phyloP scores from a whole-genome alignment of 371 early-diverging fungal species.

The Mucor saturninus region DNA sequence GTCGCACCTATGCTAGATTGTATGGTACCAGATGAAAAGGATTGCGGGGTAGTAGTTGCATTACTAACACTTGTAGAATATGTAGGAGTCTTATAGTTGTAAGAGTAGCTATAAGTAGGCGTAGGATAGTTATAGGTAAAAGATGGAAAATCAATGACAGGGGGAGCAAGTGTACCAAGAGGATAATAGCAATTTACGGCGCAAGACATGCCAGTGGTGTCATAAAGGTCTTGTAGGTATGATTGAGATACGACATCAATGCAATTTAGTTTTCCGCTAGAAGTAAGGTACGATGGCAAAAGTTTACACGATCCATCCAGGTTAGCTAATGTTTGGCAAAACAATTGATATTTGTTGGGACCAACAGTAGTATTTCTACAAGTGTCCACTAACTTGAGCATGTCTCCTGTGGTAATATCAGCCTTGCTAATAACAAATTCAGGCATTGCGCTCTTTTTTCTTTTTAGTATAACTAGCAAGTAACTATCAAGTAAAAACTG shows the following conservation, averaged over 20 bases:
- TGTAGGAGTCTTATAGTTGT: neutral
- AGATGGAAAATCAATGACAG: neutral
- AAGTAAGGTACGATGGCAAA: slow-evolving; percentile 8
- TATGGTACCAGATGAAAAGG: neutral
- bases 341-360: slow-evolving; percentile 15
- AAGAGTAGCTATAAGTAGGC: neutral
- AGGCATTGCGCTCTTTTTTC: neutral
- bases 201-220: slow-evolving; percentile 14
- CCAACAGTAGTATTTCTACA: slow-evolving; percentile 17
- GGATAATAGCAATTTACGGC: slow-evolving; percentile 19
- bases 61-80: too few species aligned
- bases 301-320: slow-evolving; percentile 2
- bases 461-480: too few species aligned
- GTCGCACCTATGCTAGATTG: neutral
- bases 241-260: slow-evolving; percentile 8
- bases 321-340: slow-evolving; percentile 1
- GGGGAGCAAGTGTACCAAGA: neutral
- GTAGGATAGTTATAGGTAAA: neutral
- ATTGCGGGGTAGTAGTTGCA: neutral
- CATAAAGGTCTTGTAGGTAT: slow-evolving; percentile 1
- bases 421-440: neutral
- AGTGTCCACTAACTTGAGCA: neutral
- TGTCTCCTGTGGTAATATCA: too few species aligned
- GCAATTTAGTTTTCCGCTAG: slow-evolving; percentile 9
- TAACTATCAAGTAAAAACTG: too few species aligned